phyloP scores from a whole-genome alignment of 2,329 filamentous ascomycete species.

The Grosmannia serpens region DNA sequence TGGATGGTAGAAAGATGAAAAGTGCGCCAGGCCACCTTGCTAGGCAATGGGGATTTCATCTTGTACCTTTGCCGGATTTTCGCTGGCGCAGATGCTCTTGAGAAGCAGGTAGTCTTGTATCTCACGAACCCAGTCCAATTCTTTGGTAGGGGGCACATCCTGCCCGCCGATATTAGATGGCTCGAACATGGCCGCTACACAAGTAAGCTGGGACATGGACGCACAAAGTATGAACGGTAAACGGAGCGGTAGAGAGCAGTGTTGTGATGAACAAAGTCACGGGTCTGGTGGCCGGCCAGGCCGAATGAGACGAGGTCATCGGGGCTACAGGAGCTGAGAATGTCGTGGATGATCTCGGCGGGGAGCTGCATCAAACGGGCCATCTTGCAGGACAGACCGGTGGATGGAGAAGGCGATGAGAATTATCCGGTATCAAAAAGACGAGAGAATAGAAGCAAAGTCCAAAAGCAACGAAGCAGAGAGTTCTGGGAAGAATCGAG shows the following conservation, averaged over 20 bases:
- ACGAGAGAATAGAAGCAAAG: not conserved
- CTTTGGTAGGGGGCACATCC: slow-evolving; percentile 24
- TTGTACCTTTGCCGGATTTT: slow-evolving; percentile 27
- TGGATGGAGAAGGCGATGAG: not conserved
- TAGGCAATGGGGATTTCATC: not conserved
- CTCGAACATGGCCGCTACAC: not conserved
- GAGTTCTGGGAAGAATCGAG: not conserved
- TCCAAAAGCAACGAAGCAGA: not conserved
- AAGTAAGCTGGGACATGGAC: not conserved
- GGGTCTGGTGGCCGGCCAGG: slow-evolving; percentile 38
- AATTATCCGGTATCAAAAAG: not conserved
- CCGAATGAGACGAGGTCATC: slow-evolving; percentile 42
- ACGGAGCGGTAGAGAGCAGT: slow-evolving; percentile 47
- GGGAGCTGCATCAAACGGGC: slow-evolving; percentile 34
- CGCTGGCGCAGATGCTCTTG: slow-evolving; percentile 27
- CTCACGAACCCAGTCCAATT: slow-evolving; percentile 21
- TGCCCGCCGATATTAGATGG: slow-evolving; percentile 9
- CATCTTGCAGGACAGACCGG: slow-evolving; percentile 12
- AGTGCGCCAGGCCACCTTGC: not conserved
- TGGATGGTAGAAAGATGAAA: not conserved
- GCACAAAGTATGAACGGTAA: slow-evolving; percentile 28
- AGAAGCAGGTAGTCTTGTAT: slow-evolving; percentile 33
- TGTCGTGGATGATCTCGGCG: slow-evolving; percentile 50
- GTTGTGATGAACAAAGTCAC: slow-evolving; percentile 45
- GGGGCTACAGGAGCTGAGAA: slow-evolving; percentile 45